Evolutionary conservation across 2,329 filamentous ascomycete species (phyloP), one percentile per base, ranked within the genome.

Genomic region (Colletotrichum eleusines): DNA sequence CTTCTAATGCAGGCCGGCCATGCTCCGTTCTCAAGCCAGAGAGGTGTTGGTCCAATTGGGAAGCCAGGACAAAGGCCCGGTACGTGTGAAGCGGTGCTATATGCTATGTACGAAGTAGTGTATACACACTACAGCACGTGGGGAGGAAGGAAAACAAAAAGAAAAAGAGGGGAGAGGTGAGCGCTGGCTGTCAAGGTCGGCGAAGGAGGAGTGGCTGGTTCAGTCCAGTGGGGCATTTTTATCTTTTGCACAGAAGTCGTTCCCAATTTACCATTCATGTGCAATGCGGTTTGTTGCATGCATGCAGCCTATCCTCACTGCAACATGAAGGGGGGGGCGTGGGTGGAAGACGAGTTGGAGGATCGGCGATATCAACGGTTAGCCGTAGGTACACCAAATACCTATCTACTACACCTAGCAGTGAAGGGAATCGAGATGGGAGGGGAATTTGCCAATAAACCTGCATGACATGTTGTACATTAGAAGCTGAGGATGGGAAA

Each of bases 201-300:
- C 5, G 18, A 20, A 7, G 31, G 53, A n/a, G 33, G 16, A 14
- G 11, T 38, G 35, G 14, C 55, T 60, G 53, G 46, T 51, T 48
- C 23, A 44, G 28, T 33, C 18, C 2, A 11, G 46, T 48, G 42
- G 38, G 53, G 26, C 53, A 38, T n/a, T 60, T 60, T 28, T 54
- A 44, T 44, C 58, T 60, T 59, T 69, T 33, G 66, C 44, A 51
- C 66, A 54, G 62, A 54, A 60, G 38, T 46, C 46, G 55, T 60
- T 35, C 33, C 33, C 33, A 55, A 26, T 55, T 26, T 55, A 11
- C 53, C 53, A 35, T 38, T 35, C 38, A 68, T 58, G 66, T 44
- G 23, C 26, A 46, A 28, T 26, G 66, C 46, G 23, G 61, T 53
- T 60, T 31, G 35, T 38, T 23, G 33, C 20, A 26, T 26, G n/a